These are phyloP conservation scores for Hymenochaete sp. DNA, from an alignment of 1,284 basidiomycete species.

Conservation along the genomic window DNA sequence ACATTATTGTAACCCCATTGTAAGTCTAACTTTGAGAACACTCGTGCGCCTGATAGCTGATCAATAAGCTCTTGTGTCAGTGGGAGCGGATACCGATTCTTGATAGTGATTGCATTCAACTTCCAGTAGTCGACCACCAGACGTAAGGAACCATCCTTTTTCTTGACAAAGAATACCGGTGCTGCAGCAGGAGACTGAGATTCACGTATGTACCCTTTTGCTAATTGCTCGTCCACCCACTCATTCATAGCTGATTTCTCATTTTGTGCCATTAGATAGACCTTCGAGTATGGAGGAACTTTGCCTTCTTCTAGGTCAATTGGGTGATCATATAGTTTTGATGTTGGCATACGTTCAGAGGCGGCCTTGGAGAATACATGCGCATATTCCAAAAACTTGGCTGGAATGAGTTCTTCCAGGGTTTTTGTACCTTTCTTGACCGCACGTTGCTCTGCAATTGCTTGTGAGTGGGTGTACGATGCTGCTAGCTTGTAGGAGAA, in stretches of 20 bases:
- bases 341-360: too few relatives aligned
- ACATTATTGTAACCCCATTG: slow-evolving; percentile 24
- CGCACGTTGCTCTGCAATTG: too few relatives aligned
- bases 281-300: neutral
- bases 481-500: too few relatives aligned
- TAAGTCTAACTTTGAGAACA: slow-evolving; percentile 30
- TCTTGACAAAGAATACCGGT: slow-evolving; percentile 39
- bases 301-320: too few relatives aligned
- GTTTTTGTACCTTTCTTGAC: too few relatives aligned
- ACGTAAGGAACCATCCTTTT: slow-evolving; percentile 34
- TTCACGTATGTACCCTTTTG: slow-evolving; percentile 15
- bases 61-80: slow-evolving; percentile 17
- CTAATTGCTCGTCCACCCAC: slow-evolving; percentile 1
- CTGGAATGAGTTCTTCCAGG: too few relatives aligned
- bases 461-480: too few relatives aligned
- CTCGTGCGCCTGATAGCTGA: slow-evolving; percentile 3
- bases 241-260: slow-evolving; percentile 1
- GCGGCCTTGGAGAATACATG: too few relatives aligned
- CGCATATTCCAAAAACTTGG: too few relatives aligned
- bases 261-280: neutral
- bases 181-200: slow-evolving; percentile 30
- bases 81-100: slow-evolving; percentile 31
- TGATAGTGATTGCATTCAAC: slow-evolving; percentile 33
- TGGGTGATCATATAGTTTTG: too few relatives aligned
- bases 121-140: slow-evolving; percentile 37